Evolutionary conservation across 192 early-diverging fungal species (phyloP).

Genomic region (Coemansia sp.): DNA sequence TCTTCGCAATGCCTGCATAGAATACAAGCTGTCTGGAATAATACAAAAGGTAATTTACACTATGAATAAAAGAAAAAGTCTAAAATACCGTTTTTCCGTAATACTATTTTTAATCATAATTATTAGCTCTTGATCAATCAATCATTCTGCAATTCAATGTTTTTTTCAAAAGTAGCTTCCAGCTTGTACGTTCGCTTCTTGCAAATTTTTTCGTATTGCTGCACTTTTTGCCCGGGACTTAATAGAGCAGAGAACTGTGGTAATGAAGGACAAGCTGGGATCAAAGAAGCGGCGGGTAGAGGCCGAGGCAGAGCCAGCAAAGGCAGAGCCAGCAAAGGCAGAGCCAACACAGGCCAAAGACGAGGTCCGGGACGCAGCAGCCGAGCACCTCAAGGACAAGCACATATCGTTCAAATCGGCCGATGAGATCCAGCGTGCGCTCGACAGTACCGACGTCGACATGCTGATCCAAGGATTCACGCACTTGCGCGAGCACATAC

Average conservation of each 20-base stretch:
- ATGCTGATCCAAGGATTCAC: conserved; percentile 50
- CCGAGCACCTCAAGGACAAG: conserved; percentile 19
- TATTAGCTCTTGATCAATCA: too few species aligned
- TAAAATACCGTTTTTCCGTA: too few species aligned
- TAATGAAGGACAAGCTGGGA: background rate
- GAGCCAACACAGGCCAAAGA: conserved; percentile 9
- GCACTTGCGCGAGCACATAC: conserved; percentile 50
- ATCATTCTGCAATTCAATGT: too few species aligned
- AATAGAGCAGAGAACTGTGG: too few species aligned
- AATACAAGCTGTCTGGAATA: background rate
- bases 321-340: conserved; percentile 6
- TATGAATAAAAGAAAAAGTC: conserved; percentile 3
- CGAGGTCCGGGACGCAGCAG: background rate
- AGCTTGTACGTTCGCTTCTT: too few species aligned
- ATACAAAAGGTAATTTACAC: background rate
- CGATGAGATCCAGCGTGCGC: conserved; percentile 31
- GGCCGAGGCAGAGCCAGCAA: background rate
- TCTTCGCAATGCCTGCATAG: background rate
- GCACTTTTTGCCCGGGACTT: too few species aligned
- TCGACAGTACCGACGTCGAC: conserved; percentile 34
- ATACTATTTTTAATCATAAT: too few species aligned
- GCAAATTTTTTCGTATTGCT: too few species aligned
- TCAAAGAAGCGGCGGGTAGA: background rate
- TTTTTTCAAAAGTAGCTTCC: too few species aligned
- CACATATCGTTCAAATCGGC: conserved; percentile 36